Conservation (phyloP, 768 basidiomycete species). For the Boletellus sp. region DNA sequence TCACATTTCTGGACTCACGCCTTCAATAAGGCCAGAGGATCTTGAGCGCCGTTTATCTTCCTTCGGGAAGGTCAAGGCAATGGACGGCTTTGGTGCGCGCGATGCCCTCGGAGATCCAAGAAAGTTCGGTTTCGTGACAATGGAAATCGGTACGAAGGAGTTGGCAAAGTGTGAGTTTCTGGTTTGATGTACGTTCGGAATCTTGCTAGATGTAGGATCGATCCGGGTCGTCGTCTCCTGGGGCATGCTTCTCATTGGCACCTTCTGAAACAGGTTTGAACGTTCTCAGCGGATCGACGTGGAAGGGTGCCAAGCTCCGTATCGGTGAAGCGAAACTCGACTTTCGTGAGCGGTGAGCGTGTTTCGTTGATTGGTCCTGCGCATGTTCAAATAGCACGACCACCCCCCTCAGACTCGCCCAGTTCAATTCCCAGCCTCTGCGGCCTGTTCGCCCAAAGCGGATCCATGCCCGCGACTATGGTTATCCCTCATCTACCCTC, state of each 20-base stretch:
- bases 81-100: conserved; percentile 65
- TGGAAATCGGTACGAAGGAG: conserved; percentile 58
- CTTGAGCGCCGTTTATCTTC: conserved; percentile 53
- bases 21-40: conserved; percentile 54
- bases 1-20: conserved; percentile 73
- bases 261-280: conserved; percentile 55
- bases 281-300: conserved; percentile 73
- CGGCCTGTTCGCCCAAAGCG: conserved; percentile 39
- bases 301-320: conserved; percentile 84
- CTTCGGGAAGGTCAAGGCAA: conserved; percentile 64
- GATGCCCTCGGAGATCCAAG: conserved; percentile 65
- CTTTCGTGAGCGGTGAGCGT: conserved; percentile 53
- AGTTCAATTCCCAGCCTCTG: conserved; percentile 15
- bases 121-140: conserved; percentile 71
- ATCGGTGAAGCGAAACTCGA: conserved; percentile 83
- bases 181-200: not conserved
- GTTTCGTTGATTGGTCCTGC: not conserved
- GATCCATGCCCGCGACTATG: conserved; percentile 37
- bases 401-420: conserved; percentile 5
- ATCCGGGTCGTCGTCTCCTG: not conserved
- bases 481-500: conserved; percentile 58
- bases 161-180: conserved; percentile 58
- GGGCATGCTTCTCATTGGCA: not conserved
- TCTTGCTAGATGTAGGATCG: not conserved
- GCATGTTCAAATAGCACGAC: not conserved